phyloP scores from a whole-genome alignment of 805 yeast genomes.

The Metschnikowia baotianmanensis region DNA sequence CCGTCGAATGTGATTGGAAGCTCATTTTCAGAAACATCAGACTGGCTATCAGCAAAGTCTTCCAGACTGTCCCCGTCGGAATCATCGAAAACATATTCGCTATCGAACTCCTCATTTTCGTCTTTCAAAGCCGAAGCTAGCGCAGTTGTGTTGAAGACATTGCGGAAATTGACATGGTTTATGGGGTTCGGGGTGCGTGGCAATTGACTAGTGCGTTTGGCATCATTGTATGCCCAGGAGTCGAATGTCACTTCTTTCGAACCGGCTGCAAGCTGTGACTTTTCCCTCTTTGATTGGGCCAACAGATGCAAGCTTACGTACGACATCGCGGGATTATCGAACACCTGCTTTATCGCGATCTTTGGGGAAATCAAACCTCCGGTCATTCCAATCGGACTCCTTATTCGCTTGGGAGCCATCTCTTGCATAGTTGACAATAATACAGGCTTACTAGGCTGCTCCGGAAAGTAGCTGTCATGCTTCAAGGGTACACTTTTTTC shows the following conservation, averaged over 20 bases:
- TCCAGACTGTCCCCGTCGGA: constrained; percentile 17
- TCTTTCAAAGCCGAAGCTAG: constrained; percentile 5
- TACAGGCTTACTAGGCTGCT: too few relatives aligned
- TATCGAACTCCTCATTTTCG: constrained; percentile 15
- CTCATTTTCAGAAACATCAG: constrained; percentile 19
- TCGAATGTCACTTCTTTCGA: constrained; percentile 24
- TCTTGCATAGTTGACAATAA: not conserved
- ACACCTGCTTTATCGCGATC: constrained; percentile 39
- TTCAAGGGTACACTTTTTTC: constrained; percentile 14
- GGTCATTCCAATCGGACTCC: constrained; percentile 12
- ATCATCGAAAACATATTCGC: constrained; percentile 12
- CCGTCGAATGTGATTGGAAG: constrained; percentile 17
- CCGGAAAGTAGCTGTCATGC: constrained; percentile 19
- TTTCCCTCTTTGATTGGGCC: constrained; percentile 15
- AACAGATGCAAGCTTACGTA: constrained; percentile 18
- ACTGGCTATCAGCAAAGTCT: constrained; percentile 1
- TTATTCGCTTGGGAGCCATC: constrained; percentile 4
- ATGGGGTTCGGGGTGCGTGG: constrained; percentile 45
- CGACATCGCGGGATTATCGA: constrained; percentile 44
- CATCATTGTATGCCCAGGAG: constrained; percentile 5
- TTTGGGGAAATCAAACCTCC: constrained; percentile 17
- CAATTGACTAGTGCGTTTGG: constrained; percentile 18
- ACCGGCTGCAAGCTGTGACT: constrained; percentile 11
- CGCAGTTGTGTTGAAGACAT: constrained; percentile 24
- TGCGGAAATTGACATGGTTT: constrained; percentile 29